These are phyloP conservation scores for Coemansia sp. DNA, from an alignment of 192 early-diverging fungal species.

Conservation along the genomic window DNA sequence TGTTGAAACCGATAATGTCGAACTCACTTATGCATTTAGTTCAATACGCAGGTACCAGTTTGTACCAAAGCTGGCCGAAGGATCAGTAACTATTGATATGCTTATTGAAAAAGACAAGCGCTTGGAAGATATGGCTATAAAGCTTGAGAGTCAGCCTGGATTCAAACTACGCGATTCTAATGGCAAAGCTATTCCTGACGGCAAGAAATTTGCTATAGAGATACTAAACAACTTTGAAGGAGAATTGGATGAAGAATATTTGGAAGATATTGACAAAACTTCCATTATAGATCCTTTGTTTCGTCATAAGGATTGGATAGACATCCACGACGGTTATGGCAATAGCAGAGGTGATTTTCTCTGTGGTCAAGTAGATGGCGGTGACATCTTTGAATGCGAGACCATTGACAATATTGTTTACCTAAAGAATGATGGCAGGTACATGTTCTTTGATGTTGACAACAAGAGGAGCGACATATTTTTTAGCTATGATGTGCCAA, in stretches of 20 bases:
- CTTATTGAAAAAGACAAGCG: neutral
- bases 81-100: neutral
- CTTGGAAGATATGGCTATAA: neutral
- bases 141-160: neutral
- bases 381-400: neutral
- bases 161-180: slow-evolving; percentile 8
- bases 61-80: neutral
- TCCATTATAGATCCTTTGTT: too few relatives aligned
- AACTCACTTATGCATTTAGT: neutral
- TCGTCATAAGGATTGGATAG: slow-evolving; percentile 2
- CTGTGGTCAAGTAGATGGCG: neutral
- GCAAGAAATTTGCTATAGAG: neutral
- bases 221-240: too few relatives aligned
- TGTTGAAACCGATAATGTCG: slow-evolving; percentile 3
- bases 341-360: neutral
- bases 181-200: slow-evolving; percentile 3
- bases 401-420: slow-evolving; percentile 6
- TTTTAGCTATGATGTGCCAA: neutral
- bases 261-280: neutral
- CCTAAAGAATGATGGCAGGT: neutral
- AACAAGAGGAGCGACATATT: neutral
- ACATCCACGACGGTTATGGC: neutral
- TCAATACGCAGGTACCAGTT: neutral
- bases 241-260: too few relatives aligned
- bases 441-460: neutral